Evolutionary conservation across 768 basidiomycete species (phyloP).

Genomic region (Tulasnella calospora): DNA sequence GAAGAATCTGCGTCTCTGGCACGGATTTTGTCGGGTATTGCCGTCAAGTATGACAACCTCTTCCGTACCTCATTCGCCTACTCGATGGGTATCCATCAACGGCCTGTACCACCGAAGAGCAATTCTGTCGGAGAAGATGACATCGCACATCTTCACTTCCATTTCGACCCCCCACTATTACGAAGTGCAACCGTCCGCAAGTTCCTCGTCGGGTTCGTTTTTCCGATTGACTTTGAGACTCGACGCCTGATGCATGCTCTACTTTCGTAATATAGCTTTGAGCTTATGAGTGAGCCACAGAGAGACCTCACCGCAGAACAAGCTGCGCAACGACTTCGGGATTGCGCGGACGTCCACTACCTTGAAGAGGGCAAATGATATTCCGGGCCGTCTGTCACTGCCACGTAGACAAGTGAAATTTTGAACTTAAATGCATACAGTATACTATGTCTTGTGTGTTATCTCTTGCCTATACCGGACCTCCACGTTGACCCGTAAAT

Average conservation of each 20-base stretch:
- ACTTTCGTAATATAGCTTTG: conserved; percentile 51
- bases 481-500: conserved; percentile 4
- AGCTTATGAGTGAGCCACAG: conserved; percentile 84
- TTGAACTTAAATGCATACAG: not conserved
- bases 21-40: conserved; percentile 57
- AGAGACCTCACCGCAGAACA: conserved; percentile 86
- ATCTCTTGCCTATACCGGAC: not conserved
- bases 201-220: conserved; percentile 77
- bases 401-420: conserved; percentile 15
- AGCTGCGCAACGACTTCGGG: conserved; percentile 64
- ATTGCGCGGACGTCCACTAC: conserved; percentile 58
- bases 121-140: conserved; percentile 38
- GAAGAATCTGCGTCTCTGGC: conserved; percentile 65
- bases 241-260: conserved; percentile 25
- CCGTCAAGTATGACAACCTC: conserved; percentile 69
- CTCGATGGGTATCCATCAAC: conserved; percentile 92
- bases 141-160: conserved; percentile 79
- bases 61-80: conserved; percentile 87
- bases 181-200: conserved; percentile 78
- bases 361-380: conserved; percentile 26
- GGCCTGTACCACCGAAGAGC: conserved; percentile 48
- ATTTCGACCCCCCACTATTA: conserved; percentile 80
- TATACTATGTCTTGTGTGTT: not conserved
- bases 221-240: not conserved
- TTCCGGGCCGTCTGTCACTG: not conserved